These are phyloP conservation scores for Dissophora globulifera DNA, from an alignment of 192 early-diverging fungal genomes.

Conservation along the genomic window DNA sequence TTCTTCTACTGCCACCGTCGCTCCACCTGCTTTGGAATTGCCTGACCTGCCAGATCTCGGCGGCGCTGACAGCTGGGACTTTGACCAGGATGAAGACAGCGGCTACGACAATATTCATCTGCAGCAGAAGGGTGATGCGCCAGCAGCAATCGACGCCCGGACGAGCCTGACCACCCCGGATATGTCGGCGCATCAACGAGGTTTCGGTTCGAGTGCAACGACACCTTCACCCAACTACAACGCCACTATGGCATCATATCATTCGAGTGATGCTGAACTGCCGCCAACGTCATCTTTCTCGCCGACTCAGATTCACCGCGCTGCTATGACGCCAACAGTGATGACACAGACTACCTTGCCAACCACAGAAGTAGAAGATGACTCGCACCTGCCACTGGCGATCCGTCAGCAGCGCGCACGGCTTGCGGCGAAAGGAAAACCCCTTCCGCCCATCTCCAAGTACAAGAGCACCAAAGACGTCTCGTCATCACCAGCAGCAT, in stretches of 20 bases:
- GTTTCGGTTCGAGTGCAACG: no score
- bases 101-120: no score
- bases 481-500: no score
- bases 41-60: conserved; percentile 33
- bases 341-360: no score
- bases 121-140: no score
- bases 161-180: conserved; percentile 17
- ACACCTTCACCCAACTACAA: not conserved
- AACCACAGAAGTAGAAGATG: conserved; percentile 23
- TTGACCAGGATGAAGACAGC: conserved; percentile 38
- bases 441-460: conserved; percentile 44
- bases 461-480: conserved; percentile 34
- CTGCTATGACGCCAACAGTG: no score
- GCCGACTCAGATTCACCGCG: not conserved
- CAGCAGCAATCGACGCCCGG: no score
- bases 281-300: conserved; percentile 8
- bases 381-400: conserved; percentile 40
- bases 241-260: conserved; percentile 1
- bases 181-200: conserved; percentile 2
- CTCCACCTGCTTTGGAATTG: not conserved
- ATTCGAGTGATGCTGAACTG: conserved; percentile 14
- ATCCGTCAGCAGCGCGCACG: conserved; percentile 50
- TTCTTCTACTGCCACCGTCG: not conserved
- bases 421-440: conserved; percentile 44
- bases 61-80: conserved; percentile 47